Evolutionary conservation across 2,329 filamentous ascomycete species (phyloP), one percentile per base, ranked within the genome.

Genomic region (Neopestalotiopsis rosae): DNA sequence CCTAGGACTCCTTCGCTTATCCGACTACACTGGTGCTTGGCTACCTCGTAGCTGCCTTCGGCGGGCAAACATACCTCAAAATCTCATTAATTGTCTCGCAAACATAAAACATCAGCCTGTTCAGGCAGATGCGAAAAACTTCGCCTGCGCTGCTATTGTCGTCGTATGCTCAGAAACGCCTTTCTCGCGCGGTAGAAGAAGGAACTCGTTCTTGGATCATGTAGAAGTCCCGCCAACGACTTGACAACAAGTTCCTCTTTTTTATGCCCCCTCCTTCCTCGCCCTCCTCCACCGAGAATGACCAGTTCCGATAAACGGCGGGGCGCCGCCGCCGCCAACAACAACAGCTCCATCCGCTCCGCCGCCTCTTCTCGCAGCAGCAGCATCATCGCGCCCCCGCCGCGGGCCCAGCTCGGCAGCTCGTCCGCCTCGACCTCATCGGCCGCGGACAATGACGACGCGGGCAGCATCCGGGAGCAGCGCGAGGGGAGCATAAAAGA

Each of bases 221-320:
- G 61, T 64, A 64, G 61, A 24, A 49, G 13, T 38, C 30, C 34
- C 59, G 20, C 24, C 24, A 20, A 24, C 20, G 34, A 20, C 59
- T 49, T 20, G 5, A 52, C 9, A 52, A 10, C n/a, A n/a, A 49
- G 13, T n/a, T 49, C 6, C 24, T 28, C 24, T 5, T 17, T 17
- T 17, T 20, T 5, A 62, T 62, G 59, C 59, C 24, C 64, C 58
- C 32, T 58, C 42, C 45, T 40, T 71, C 71, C 67, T 72, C 72
- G 67, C 10, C 56, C 32, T 58, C 42, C 45, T 40, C 72, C 71
- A 67, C 72, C 72, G 67, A 69, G 69, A 64, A 85, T 84, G 82
- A 81, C 79, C 71, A 72, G 77, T 59, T 77, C 83, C 61, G 83
- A 86, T 69, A 86, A 84, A 77, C 83, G 83, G 74, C 83, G 83